These are phyloP conservation scores for Nakaseomyces glabratus DNA, from an alignment of 1,139 yeast genomes.

Conservation along the genomic window DNA sequence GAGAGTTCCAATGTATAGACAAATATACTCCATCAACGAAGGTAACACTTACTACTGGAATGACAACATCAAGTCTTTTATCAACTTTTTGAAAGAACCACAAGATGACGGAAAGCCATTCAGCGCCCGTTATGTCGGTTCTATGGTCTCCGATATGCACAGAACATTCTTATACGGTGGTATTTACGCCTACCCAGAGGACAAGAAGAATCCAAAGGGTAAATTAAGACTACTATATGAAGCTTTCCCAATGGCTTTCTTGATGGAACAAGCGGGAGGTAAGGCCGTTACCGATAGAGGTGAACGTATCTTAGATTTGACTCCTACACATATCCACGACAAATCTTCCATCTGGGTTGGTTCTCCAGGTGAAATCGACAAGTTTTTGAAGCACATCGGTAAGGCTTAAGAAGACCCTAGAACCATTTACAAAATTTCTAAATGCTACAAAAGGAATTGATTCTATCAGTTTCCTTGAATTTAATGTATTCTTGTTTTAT, in stretches of 20 bases:
- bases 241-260: constrained; percentile 97
- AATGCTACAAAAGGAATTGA: no score
- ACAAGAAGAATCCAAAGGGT: constrained; percentile 79
- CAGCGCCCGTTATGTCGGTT: constrained; percentile 89
- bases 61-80: constrained; percentile 55
- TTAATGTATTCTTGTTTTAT: no score
- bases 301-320: constrained; percentile 75
- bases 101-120: constrained; percentile 74
- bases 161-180: constrained; percentile 95
- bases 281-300: constrained; percentile 84
- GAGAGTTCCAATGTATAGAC: constrained; percentile 52
- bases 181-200: constrained; percentile 88
- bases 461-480: no score
- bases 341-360: constrained; percentile 94
- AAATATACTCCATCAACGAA: constrained; percentile 88
- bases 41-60: constrained; percentile 90
- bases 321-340: constrained; percentile 88
- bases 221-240: constrained; percentile 87
- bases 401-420: no score
- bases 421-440: no score
- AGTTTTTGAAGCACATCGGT: constrained; percentile 37
- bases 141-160: constrained; percentile 98
- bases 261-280: constrained; percentile 96
- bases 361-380: constrained; percentile 69
- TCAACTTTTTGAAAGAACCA: constrained; percentile 70